Base-by-base conservation (phyloP, 2,329 filamentous ascomycete genomes). In the Fusarium sp. region DNA sequence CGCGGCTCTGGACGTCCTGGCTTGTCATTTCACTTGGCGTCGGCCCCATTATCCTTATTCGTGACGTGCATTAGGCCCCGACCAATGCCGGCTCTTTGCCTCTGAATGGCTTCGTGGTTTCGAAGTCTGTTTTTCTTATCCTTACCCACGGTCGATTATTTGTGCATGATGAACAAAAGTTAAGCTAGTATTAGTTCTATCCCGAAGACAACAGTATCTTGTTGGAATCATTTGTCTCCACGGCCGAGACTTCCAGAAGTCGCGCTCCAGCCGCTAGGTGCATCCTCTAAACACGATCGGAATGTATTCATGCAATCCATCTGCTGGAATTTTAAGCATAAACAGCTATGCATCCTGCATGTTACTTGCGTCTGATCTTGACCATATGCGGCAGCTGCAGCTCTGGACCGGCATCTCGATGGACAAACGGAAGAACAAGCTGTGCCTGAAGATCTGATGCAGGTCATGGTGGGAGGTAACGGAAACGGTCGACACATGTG, bases 11-110 rank as follows among this genome's bases (percentile, higher is more conserved):
- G 30, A 2, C 30, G 3, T 36, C 28, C 21, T 28, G 6, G 11
- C 32, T 7, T 45, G 36, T 65, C 32, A 59, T 52, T 65, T 59
- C 21, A 52, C 30, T 6, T 7, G 47, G 39, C 62, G 60, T 63
- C 60, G 60, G 60, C 3, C 59, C 10, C 49, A 20, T 65, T 55
- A 65, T 8, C 62, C 62, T 1, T 32, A 24, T 51, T 38, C 8
- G 56, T 58, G 23, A 12, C 20, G 34, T 21, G 7, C 17, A 24
- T 19, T 47, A 10, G 26, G 30, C 11, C 21, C 28, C 19, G 11
- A 19, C 26, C 40, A 56, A 56, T 36, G 19, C 4, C 1, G 44
- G 23, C 8, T 17, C 19, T 14, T 15, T n/a, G n/a, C n/a, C 23
- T 21, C 10, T 32, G 2, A 15, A 6, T 32, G 28, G 14, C 12